Conservation (phyloP, 352 stramenopile species). For the Pythium scleroteichum region DNA sequence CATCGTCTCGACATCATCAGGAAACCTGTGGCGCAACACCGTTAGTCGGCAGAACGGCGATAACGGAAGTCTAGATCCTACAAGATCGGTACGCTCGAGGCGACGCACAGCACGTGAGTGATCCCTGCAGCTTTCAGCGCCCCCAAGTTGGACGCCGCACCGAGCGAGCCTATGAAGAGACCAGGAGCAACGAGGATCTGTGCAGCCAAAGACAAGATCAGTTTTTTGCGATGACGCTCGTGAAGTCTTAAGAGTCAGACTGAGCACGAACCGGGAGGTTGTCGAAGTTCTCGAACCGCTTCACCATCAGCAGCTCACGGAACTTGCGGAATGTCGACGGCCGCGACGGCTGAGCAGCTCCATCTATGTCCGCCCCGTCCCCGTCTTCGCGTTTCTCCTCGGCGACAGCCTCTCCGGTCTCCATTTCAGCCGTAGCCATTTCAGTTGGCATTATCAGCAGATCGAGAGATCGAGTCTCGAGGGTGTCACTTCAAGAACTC, state of each 20-base stretch:
- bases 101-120: slow-evolving; percentile 65
- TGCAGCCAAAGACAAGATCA: neutral
- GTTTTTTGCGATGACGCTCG: too few relatives aligned
- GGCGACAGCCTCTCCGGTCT: too few relatives aligned
- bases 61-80: slow-evolving; percentile 22
- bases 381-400: too few relatives aligned
- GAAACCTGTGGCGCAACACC: slow-evolving; percentile 33
- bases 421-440: too few relatives aligned
- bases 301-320: slow-evolving; percentile 53
- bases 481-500: too few relatives aligned
- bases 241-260: neutral
- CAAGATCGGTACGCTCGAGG: slow-evolving; percentile 39
- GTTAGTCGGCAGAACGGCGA: neutral
- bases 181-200: slow-evolving; percentile 38
- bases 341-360: neutral
- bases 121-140: slow-evolving; percentile 42
- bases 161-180: slow-evolving; percentile 74
- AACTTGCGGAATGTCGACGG: slow-evolving; percentile 54
- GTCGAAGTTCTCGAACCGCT: slow-evolving; percentile 47
- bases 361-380: too few relatives aligned
- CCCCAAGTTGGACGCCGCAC: slow-evolving; percentile 50
- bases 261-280: slow-evolving; percentile 37
- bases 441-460: neutral
- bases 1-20: slow-evolving; percentile 51
- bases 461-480: too few relatives aligned